Conservation (phyloP, 768 basidiomycete genomes). For the Mycena albidolilacea region DNA sequence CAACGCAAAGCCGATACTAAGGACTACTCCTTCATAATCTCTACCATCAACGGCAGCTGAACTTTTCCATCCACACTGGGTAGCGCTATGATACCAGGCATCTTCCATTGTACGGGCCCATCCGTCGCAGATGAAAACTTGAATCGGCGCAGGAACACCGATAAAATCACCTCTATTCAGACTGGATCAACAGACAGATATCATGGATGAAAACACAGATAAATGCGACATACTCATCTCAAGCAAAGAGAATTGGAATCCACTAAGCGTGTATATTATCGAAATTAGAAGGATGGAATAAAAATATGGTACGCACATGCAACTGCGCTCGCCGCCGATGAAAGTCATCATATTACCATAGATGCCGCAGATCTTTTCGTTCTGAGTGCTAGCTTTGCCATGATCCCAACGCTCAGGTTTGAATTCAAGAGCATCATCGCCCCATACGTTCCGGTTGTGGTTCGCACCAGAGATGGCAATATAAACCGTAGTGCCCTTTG, state of each 20-base stretch:
- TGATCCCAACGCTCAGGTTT: constrained; percentile 46
- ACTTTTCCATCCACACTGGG: constrained; percentile 14
- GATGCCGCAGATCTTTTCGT: constrained; percentile 9
- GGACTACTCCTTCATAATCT: neutral
- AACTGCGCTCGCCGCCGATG: too few species aligned
- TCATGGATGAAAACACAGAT: neutral
- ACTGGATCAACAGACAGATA: neutral
- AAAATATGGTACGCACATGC: neutral
- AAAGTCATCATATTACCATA: constrained; percentile 19
- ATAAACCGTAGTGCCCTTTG: too few species aligned
- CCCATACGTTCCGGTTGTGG: constrained; percentile 12
- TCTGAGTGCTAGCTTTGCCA: neutral
- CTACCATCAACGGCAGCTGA: neutral
- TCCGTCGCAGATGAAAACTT: constrained; percentile 2
- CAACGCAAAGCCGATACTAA: too few species aligned
- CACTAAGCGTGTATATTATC: neutral
- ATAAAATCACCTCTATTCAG: constrained; percentile 10
- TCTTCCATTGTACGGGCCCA: neutral
- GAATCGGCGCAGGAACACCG: constrained; percentile 10
- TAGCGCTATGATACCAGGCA: neutral
- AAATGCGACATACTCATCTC: constrained; percentile 16
- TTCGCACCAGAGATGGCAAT: constrained; percentile 2
- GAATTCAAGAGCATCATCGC: constrained; percentile 13
- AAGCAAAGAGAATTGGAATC: constrained; percentile 13
- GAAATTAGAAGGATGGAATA: neutral